Conservation (phyloP, 805 yeast genomes). For the Metschnikowia santaceciliae region DNA sequence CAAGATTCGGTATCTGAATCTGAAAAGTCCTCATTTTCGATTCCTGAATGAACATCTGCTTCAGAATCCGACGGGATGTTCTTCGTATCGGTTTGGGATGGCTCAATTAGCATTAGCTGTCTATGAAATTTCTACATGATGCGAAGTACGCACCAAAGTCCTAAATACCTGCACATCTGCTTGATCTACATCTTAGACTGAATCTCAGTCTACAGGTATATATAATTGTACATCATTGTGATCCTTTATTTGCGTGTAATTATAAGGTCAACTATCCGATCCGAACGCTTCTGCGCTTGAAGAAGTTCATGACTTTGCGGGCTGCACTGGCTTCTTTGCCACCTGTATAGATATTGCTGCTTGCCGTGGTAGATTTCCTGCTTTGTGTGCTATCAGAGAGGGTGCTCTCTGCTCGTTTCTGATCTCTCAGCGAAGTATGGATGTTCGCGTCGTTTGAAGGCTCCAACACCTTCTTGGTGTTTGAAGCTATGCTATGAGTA, state of each 20-base stretch:
- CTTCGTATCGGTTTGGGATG: background rate
- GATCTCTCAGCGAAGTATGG: slow-evolving; percentile 15
- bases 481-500: slow-evolving; percentile 8
- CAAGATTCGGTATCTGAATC: slow-evolving; percentile 9
- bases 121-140: background rate
- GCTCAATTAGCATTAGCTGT: slow-evolving; percentile 1
- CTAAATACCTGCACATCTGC: background rate
- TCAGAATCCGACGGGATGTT: background rate
- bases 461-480: slow-evolving; percentile 28
- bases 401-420: slow-evolving; percentile 24
- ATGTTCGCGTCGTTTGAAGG: slow-evolving; percentile 12
- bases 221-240: background rate
- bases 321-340: slow-evolving; percentile 69
- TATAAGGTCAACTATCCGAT: slow-evolving; percentile 9
- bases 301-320: slow-evolving; percentile 29
- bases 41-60: background rate
- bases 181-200: background rate
- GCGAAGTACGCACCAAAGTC: background rate
- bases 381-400: slow-evolving; percentile 25
- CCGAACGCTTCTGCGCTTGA: slow-evolving; percentile 19
- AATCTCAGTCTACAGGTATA: background rate
- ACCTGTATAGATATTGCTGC: slow-evolving; percentile 23
- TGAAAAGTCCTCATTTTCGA: background rate
- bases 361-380: slow-evolving; percentile 24
- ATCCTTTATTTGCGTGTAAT: background rate